Percentiles rank a stretch among this genome's conserved stretches.
Conservation (phyloP, 2,329 filamentous ascomycete species). For the Aspergillus sojae region DNA sequence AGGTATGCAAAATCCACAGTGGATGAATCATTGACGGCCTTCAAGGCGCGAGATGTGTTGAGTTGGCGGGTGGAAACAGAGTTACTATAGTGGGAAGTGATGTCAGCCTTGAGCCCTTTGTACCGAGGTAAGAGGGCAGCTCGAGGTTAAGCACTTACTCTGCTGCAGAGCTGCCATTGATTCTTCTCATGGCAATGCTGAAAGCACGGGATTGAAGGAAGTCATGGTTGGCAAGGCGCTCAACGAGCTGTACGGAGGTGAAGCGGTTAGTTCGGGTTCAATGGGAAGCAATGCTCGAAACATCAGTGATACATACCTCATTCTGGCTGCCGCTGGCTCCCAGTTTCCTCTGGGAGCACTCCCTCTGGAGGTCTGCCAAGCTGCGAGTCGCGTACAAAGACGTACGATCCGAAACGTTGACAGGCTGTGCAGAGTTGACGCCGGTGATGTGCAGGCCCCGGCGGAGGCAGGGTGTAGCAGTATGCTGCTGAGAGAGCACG, state of each 20-base stretch:
- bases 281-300: constrained; percentile 6
- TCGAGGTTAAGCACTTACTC: constrained; percentile 33
- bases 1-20: constrained; percentile 67
- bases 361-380: constrained; percentile 53
- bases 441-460: constrained; percentile 64
- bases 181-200: constrained; percentile 56
- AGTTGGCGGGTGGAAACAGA: constrained; percentile 57
- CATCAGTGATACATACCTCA: constrained; percentile 44
- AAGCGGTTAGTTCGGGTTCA: constrained; percentile 3
- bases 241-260: constrained; percentile 46
- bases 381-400: constrained; percentile 54
- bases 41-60: constrained; percentile 62
- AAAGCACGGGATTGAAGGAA: constrained; percentile 56
- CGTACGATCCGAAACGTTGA: constrained; percentile 54
- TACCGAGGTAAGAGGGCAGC: constrained; percentile 1
- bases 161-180: constrained; percentile 45
- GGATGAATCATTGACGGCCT: constrained; percentile 60
- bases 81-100: constrained; percentile 51
- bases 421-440: constrained; percentile 56
- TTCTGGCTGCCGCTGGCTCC: constrained; percentile 50
- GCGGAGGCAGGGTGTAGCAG: constrained; percentile 36
- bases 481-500: constrained; percentile 43
- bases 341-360: constrained; percentile 55
- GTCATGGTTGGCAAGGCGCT: constrained; percentile 57
- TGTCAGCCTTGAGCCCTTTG: constrained; percentile 20